A percentile compares a stretch with the other conserved stretches of the same genome.
These are phyloP conservation scores for Cystobasidium slooffiae DNA, from an alignment of 1,284 basidiomycete genomes.

Conservation along the genomic window DNA sequence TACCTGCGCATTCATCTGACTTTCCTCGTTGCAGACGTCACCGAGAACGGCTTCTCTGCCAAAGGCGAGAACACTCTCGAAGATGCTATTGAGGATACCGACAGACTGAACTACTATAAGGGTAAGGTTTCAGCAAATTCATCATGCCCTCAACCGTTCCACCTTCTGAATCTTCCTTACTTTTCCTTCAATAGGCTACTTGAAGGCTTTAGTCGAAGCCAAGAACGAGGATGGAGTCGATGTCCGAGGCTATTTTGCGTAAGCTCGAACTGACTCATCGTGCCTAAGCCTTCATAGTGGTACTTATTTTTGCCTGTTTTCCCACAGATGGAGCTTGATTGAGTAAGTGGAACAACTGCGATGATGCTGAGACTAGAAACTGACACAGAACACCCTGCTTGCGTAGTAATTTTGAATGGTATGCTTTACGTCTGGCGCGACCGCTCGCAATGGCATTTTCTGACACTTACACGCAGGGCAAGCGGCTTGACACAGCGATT, in stretches of 20 bases:
- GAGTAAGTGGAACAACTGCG: neutral
- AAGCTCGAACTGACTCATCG: neutral
- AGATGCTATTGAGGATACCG: conserved; percentile 67
- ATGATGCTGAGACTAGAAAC: no score
- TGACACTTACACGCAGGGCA: neutral
- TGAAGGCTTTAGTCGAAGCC: conserved; percentile 66
- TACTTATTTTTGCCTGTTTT: neutral
- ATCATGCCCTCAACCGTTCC: no score
- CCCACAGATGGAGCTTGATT: conserved; percentile 20
- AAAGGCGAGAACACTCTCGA: conserved; percentile 68
- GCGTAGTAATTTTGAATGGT: conserved; percentile 29
- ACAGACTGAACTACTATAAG: conserved; percentile 70
- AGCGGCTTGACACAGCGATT: conserved; percentile 23
- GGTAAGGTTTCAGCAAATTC: neutral
- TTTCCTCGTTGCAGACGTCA: conserved; percentile 58
- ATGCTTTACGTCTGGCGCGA: neutral
- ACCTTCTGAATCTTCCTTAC: no score
- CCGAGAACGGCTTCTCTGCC: conserved; percentile 74
- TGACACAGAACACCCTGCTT: no score
- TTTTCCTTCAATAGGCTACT: conserved; percentile 60
- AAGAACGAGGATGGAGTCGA: conserved; percentile 69
- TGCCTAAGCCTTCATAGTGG: no score
- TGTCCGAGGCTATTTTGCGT: conserved; percentile 39
- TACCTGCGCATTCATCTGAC: no score
- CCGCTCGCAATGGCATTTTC: no score